A percentile compares a stretch with the other conserved stretches of the same genome.
Evolutionary conservation across 306 rosid species (phyloP).

Genomic region (Acacia acuminata): DNA sequence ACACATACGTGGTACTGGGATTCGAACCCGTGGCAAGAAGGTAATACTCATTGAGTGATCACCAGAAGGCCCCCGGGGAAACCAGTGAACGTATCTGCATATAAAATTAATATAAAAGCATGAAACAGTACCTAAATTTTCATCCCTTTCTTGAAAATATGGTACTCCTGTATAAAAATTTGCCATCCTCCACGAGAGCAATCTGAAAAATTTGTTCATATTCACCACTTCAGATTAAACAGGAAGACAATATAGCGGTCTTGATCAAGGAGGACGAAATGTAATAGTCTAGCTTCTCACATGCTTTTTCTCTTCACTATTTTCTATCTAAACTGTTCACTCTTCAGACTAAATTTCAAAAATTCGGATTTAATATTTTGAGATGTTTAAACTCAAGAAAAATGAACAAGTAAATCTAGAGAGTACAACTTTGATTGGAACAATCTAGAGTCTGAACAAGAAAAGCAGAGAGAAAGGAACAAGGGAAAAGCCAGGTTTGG

Average conservation of each 20-base stretch:
- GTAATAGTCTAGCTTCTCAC: neutral
- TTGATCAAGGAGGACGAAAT: neutral
- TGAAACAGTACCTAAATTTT: neutral
- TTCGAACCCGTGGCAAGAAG: neutral
- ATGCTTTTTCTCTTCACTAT: neutral
- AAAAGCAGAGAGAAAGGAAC: neutral
- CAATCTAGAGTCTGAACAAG: conserved; percentile 3
- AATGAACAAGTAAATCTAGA: neutral
- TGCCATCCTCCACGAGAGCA: neutral
- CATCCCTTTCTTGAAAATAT: neutral
- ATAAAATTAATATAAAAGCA: neutral
- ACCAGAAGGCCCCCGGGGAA: neutral
- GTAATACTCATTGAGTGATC: neutral
- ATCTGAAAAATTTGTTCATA: neutral
- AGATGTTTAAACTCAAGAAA: neutral
- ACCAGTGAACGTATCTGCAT: neutral
- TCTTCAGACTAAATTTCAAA: neutral
- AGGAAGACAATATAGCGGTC: neutral
- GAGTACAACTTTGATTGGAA: neutral
- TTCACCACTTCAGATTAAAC: neutral
- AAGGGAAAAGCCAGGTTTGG: conserved; percentile 6
- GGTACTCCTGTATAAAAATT: neutral
- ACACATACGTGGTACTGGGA: neutral
- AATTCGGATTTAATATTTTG: neutral
- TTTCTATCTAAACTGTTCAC: neutral